Evolutionary conservation across 345 rosid genomes (phyloP).

Genomic region (Euphorbia tirucalli): DNA sequence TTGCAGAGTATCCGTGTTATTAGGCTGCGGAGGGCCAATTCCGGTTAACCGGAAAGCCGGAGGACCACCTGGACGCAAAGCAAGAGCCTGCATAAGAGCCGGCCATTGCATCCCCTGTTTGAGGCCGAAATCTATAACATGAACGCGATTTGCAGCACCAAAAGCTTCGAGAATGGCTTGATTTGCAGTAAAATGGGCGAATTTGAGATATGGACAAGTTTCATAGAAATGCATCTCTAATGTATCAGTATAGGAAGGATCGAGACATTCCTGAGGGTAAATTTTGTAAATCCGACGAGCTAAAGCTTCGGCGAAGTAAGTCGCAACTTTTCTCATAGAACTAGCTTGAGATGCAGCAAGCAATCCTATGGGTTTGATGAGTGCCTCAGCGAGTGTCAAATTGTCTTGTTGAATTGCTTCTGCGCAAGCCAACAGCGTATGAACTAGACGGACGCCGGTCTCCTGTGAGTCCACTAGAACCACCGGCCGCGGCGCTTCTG

Average conservation of each 20-base stretch:
- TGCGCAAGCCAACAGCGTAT: conserved; percentile 73
- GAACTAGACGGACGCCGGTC: conserved; percentile 71
- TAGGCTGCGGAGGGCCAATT: too few species aligned
- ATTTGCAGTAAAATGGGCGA: conserved; percentile 82
- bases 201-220: conserved; percentile 75
- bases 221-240: conserved; percentile 85
- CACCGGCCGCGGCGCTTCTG: conserved; percentile 49
- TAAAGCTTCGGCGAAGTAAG: conserved; percentile 74
- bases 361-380: conserved; percentile 37
- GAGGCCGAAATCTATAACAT: conserved; percentile 73
- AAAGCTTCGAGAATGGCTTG: conserved; percentile 85
- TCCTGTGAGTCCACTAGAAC: conserved; percentile 76
- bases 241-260: conserved; percentile 46
- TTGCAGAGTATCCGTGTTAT: too few species aligned
- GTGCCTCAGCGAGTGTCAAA: conserved; percentile 46
- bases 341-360: conserved; percentile 62
- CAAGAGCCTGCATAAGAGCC: conserved; percentile 40
- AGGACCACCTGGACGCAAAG: conserved; percentile 68
- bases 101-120: conserved; percentile 69
- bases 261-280: conserved; percentile 39
- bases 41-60: conserved; percentile 46
- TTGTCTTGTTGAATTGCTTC: conserved; percentile 64
- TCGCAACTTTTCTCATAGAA: conserved; percentile 78
- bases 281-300: conserved; percentile 65
- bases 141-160: conserved; percentile 54